phyloP scores from a whole-genome alignment of 2,329 filamentous ascomycete species.

The Claviceps cyperi region DNA sequence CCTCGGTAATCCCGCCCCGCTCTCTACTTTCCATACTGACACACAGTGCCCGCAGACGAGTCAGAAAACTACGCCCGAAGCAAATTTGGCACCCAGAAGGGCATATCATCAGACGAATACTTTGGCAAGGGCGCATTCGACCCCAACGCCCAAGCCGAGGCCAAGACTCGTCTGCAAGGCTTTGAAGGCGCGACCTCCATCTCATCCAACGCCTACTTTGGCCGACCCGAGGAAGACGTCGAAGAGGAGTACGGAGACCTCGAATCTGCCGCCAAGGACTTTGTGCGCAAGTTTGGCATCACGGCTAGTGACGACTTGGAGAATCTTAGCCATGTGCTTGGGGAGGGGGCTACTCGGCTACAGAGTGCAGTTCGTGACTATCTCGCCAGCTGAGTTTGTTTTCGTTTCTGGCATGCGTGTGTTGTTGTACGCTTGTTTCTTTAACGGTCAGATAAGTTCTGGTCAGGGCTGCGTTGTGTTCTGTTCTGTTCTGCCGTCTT shows the following conservation, averaged over 20 bases:
- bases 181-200: constrained; percentile 90
- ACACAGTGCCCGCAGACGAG: constrained; percentile 38
- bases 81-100: constrained; percentile 88
- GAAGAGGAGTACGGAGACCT: constrained; percentile 78
- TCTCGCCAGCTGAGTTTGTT: constrained; percentile 36
- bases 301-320: constrained; percentile 93
- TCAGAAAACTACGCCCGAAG: constrained; percentile 68
- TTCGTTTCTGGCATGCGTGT: background rate
- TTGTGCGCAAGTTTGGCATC: constrained; percentile 86
- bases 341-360: constrained; percentile 71
- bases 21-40: background rate
- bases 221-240: constrained; percentile 71
- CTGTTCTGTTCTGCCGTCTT: background rate
- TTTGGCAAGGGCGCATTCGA: constrained; percentile 87
- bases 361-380: constrained; percentile 61
- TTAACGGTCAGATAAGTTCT: background rate
- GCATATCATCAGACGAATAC: constrained; percentile 95
- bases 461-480: background rate
- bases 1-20: no score
- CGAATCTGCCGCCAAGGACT: constrained; percentile 88
- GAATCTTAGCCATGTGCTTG: constrained; percentile 68
- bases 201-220: constrained; percentile 95
- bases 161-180: constrained; percentile 72
- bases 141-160: constrained; percentile 64
- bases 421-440: background rate